Conservation (phyloP, 805 yeast species). For the Pichia rugopelliculosa region DNA sequence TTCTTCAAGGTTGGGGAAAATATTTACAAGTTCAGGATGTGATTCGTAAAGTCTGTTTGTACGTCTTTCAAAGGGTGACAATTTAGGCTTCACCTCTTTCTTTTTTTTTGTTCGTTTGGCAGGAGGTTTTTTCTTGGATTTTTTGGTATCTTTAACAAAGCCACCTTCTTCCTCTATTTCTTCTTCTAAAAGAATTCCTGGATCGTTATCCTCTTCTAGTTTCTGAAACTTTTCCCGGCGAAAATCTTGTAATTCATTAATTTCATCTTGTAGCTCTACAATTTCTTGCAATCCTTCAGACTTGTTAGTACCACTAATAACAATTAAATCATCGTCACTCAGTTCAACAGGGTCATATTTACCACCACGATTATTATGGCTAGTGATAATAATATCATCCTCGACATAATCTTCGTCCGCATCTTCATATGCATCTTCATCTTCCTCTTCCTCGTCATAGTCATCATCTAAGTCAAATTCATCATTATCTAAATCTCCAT, state of each 20-base stretch:
- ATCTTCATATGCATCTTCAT: conserved; percentile 3
- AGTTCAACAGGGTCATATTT: conserved; percentile 35
- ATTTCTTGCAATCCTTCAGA: not conserved
- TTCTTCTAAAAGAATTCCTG: conserved; percentile 20
- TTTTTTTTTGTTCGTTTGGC: conserved; percentile 16
- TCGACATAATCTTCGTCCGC: conserved; percentile 37
- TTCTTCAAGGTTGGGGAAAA: conserved; percentile 57
- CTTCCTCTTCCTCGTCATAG: conserved; percentile 2
- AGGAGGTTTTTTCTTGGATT: conserved; percentile 3
- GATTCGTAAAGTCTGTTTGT: conserved; percentile 60
- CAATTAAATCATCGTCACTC: conserved; percentile 9
- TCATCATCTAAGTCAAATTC: conserved; percentile 6
- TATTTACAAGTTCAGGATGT: conserved; percentile 72
- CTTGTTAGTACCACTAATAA: not conserved
- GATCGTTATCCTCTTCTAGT: conserved; percentile 30
- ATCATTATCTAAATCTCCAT: conserved; percentile 1
- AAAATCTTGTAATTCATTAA: conserved; percentile 18
- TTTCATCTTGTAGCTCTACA: conserved; percentile 13
- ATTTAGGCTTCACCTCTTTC: conserved; percentile 38
- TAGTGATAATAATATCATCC: conserved; percentile 30
- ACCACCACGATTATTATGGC: conserved; percentile 26
- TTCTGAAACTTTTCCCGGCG: not conserved
- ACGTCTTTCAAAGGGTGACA: conserved; percentile 62
- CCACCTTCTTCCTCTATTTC: conserved; percentile 36
- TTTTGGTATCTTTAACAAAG: conserved; percentile 13